Base-by-base conservation (phyloP, 495 filamentous ascomycete species). In the Geopyxis carbonaria region DNA sequence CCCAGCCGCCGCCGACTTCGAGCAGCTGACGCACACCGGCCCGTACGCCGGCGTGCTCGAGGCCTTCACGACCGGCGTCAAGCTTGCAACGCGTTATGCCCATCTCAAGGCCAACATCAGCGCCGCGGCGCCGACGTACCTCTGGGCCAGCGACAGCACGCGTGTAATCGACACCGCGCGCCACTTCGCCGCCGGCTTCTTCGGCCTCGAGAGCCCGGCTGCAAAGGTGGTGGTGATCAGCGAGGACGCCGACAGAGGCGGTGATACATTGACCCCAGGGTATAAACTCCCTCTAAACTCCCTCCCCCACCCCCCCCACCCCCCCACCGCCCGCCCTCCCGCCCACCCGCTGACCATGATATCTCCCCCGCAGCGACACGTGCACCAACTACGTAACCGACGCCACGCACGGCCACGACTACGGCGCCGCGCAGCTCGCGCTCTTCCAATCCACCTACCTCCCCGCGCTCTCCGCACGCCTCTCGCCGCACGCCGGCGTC, bases 151-250 rank as follows among this genome's bases (percentile, higher is more conserved):
- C 45, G 66, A 66, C 25, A 66, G 58, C 10, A 44, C 55, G n/a
- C 64, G 71, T 19, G 71, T 75, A 18, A 66, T 72, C 37, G 64
- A 73, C 24, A 72, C 72, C 2, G 72, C 70, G 19, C 59, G 53
- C 16, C 63, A 73, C 51, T 73, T 76, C 48, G 63, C 60, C 1
- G 59, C 62, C 11, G 72, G 72, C 1, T 59, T 73, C 40, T 72
- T 73, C 42, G 72, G 69, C 0, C 51, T 70, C 8, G 57, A 70
- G 0, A 44, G 19, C n/a, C 45, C 47, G 24, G 46, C 42, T 11
- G 59, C 65, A 16, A 53, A 55, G 18, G 45, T 73, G 4, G 54
- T 71, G 15, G 48, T 75, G 31, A 64, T 76, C 20, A 64, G 70
- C 13, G 69, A 76, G 42, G 61, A 56, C 2, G 51, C 56, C 21